Evolutionary conservation across 1,284 basidiomycete genomes (phyloP).

Genomic region (Uromyces viciae-fabae): DNA sequence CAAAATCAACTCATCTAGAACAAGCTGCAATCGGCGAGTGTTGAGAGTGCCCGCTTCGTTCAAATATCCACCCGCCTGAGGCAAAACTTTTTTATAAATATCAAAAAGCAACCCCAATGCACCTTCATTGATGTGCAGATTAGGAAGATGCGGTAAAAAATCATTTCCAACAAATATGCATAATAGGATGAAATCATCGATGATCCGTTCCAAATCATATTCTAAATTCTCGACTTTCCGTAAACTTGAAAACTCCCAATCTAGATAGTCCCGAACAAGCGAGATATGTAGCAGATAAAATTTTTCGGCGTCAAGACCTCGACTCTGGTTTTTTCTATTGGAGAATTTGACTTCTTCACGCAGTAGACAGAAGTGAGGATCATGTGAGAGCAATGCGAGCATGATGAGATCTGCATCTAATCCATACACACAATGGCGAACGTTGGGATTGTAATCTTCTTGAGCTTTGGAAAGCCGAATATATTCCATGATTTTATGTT

Average conservation of each 20-base stretch:
- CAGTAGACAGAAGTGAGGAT: slow-evolving; percentile 95
- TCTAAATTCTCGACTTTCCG: slow-evolving; percentile 45
- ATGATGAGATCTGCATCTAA: slow-evolving; percentile 98
- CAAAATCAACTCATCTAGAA: slow-evolving; percentile 76
- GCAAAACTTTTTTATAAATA: slow-evolving; percentile 53
- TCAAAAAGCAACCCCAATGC: slow-evolving; percentile 53
- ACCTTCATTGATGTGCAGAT: slow-evolving; percentile 55
- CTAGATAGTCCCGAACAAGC: slow-evolving; percentile 54
- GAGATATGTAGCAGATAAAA: slow-evolving; percentile 53
- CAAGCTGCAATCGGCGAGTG: slow-evolving; percentile 72
- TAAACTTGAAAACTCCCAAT: slow-evolving; percentile 53
- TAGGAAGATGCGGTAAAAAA: slow-evolving; percentile 55
- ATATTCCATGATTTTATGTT: slow-evolving; percentile 99
- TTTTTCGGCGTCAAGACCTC: slow-evolving; percentile 41
- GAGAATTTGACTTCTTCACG: slow-evolving; percentile 75
- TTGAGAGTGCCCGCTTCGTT: slow-evolving; percentile 85
- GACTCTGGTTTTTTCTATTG: neutral
- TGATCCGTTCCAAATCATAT: slow-evolving; percentile 54
- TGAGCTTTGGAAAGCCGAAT: slow-evolving; percentile 91
- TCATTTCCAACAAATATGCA: slow-evolving; percentile 54
- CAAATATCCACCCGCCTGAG: slow-evolving; percentile 71
- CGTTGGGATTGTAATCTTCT: slow-evolving; percentile 85
- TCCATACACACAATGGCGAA: slow-evolving; percentile 95
- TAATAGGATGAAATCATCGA: slow-evolving; percentile 55
- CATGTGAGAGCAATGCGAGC: slow-evolving; percentile 92